Conservation (phyloP, 2,329 filamentous ascomycete genomes). For the Colletotrichum sp. region DNA sequence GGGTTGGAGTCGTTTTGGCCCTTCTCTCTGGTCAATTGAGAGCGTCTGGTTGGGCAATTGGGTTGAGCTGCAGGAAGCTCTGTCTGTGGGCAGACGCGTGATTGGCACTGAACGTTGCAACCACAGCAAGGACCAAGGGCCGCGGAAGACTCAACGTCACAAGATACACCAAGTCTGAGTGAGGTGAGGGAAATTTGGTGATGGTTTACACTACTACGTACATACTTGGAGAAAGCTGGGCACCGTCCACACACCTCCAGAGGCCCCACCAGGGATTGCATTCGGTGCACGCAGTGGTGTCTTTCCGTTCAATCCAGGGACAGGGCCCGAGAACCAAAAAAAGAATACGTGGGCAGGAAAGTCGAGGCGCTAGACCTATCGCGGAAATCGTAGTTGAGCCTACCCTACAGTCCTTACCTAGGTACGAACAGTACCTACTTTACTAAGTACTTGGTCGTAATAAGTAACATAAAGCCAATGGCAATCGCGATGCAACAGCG, state of each 20-base stretch:
- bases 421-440: not conserved
- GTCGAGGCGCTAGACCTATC: not conserved
- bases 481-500: not conserved
- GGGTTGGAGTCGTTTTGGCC: not conserved
- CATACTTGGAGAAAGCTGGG: not conserved
- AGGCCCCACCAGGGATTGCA: not conserved
- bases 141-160: not conserved
- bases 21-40: not conserved
- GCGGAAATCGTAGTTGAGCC: not conserved
- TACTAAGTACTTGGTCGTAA: not conserved
- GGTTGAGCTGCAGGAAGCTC: not conserved
- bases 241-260: not conserved
- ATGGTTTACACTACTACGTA: not conserved
- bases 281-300: not conserved
- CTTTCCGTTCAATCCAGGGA: not conserved
- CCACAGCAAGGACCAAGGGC: not conserved
- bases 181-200: not conserved
- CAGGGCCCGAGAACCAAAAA: not conserved
- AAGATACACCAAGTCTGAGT: not conserved
- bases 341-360: not conserved
- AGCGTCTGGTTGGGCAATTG: conserved; percentile 14
- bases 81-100: conserved; percentile 8
- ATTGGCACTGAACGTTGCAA: conserved; percentile 5
- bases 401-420: not conserved
- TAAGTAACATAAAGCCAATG: not conserved